Evolutionary conservation across 176 grass and related monocot species (phyloP), one percentile per base, ranked within the genome.

Genomic region (Oryza longistaminata): DNA sequence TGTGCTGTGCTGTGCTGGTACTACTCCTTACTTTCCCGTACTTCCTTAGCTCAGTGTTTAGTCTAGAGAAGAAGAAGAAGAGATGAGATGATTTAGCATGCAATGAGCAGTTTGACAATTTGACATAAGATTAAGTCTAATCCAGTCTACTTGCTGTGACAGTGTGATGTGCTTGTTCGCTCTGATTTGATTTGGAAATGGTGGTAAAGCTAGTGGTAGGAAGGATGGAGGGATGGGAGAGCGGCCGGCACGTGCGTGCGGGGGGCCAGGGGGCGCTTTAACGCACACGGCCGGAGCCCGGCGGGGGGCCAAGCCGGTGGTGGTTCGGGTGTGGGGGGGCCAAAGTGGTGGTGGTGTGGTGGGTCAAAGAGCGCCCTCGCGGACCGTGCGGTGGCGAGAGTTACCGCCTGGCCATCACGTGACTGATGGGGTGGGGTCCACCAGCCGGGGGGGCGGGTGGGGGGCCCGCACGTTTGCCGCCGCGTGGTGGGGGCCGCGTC

Each of bases 341-440:
- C 53, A 72, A 66, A 83, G 80, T 60, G 80, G 58, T 46, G 78
- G 53, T 46, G 78, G 53, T 72, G 58, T 35, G 78, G 53, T 72
- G 74, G 81, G 81, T 88, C 87, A 88, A 88, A 79, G 77, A 29
- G 75, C 29, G 52, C 27, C 86, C 66, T 88, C 86, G 73, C 50
- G 80, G 66, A 77, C 73, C 50, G 85, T 82, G 72, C 64, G 55
- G 75, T 35, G 34, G 34, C 21, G 31, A 42, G 31, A 42, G 74
- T 3, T 11, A 50, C 46, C 9, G 4, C 26, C 13, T 73, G 60
- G 45, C 7, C 71, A 71, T 71, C 86, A 87, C 79, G 79, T 87
- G 85, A 70, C 37, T 7, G 79, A 55, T 70, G 71, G 17, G 12
- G 78, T 2, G 72, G 64, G 85, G 1, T 46, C 70, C 75, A 64